Base-by-base conservation (phyloP, 1,139 yeast species). In the Candida sanyaensis region DNA sequence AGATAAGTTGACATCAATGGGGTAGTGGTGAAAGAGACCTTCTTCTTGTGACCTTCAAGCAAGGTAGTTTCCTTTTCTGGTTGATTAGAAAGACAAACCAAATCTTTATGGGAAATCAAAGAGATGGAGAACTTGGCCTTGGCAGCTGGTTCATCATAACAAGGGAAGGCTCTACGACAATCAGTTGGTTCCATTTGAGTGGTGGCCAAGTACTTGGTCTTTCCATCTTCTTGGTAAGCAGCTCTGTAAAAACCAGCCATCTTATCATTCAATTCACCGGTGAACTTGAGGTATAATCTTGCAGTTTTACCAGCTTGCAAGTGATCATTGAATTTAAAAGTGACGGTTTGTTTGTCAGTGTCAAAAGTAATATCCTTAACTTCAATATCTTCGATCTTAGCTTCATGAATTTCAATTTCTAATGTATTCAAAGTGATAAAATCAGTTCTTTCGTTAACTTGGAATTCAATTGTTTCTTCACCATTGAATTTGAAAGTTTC, bases 121-220 rank as follows among this genome's bases (percentile, higher is more conserved):
- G 83, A 69, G 49, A 90, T 76, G 50, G 83, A 83, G 62, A 88
- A 90, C 42, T 85, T 79, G 11, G 96, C 93, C 72, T 90, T 90
- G 51, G 84, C 77, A 46, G 84, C 81, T 10, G 97, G 97, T 65
- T 90, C 96, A 66, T 90, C 96, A 58, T 86, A 83, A 64, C 93
- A 88, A 21, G 97, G 96, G 75, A 90, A 89, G 4, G 96, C 96
- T 56, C 92, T 78, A 60, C 97, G 81, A 55, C 96, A 92, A 63
- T 88, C 96, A 12, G 95, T 86, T 27, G 96, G 86, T 68, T 90
- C 96, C 74, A 90, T 86, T 68, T 90, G 96, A 8, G 97, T 88
- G 37, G 95, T 84, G 31, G 89, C 84, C 77, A 88, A 79, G 57
- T 78, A 78, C 57, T 83, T 80, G 31, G 79, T 79, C 46, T 74